Conservation (phyloP, 805 yeast species). For the Zygosaccharomyces lentus region DNA sequence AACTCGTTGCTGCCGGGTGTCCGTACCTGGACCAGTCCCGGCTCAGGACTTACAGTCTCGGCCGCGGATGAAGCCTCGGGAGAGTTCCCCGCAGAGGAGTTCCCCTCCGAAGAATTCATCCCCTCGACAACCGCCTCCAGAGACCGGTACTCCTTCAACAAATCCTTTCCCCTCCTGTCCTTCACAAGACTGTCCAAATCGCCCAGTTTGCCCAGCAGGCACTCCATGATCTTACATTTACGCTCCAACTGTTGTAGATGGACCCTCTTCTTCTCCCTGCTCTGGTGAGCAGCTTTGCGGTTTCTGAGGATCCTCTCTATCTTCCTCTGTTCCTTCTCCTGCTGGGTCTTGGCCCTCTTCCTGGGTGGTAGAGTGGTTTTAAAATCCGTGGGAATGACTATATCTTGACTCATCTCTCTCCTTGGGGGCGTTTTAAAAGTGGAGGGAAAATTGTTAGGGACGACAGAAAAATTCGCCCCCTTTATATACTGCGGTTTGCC, state of each 20-base stretch:
- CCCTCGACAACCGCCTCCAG: neutral
- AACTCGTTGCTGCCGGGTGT: neutral
- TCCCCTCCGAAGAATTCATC: neutral
- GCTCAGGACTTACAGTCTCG: neutral
- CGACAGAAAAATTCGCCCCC: neutral
- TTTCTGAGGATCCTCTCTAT: slow-evolving; percentile 89
- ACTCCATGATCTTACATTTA: slow-evolving; percentile 34
- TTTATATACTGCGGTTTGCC: slow-evolving; percentile 1
- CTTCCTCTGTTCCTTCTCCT: slow-evolving; percentile 95
- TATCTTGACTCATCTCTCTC: slow-evolving; percentile 6
- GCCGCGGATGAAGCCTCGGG: slow-evolving; percentile 4
- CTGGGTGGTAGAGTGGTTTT: slow-evolving; percentile 77
- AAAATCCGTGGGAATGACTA: slow-evolving; percentile 36
- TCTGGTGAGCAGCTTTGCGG: slow-evolving; percentile 96
- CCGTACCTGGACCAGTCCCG: slow-evolving; percentile 5
- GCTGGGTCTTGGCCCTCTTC: slow-evolving; percentile 92
- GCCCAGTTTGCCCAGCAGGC: slow-evolving; percentile 20
- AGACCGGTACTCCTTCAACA: slow-evolving; percentile 10
- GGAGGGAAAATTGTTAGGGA: no score
- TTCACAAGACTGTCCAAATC: slow-evolving; percentile 19
- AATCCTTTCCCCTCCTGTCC: slow-evolving; percentile 10
- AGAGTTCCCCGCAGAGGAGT: neutral
- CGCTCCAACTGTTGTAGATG: slow-evolving; percentile 82
- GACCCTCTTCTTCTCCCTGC: slow-evolving; percentile 91
- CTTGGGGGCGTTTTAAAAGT: neutral